phyloP scores from a whole-genome alignment of 139 green algal genomes.

The Dunaliella primolecta region DNA sequence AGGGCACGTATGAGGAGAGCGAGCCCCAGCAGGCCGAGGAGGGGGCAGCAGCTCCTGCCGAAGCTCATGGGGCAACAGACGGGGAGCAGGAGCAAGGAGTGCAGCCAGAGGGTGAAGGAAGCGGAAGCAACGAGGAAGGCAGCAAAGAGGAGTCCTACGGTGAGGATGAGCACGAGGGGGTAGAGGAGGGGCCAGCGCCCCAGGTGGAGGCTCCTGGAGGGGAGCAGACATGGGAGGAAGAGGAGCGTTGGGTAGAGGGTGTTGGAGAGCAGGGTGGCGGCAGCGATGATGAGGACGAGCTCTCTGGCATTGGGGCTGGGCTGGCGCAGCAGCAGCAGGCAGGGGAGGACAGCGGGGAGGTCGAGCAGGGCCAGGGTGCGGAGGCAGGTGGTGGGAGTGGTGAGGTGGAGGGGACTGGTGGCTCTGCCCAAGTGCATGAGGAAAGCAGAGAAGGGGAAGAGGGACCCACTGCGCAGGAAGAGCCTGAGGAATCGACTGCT shows the following conservation, averaged over 20 bases:
- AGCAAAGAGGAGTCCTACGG: background rate
- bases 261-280: background rate
- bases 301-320: background rate
- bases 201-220: background rate
- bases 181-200: too few species aligned
- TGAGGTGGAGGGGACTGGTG: background rate
- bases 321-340: background rate
- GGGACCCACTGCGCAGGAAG: background rate
- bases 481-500: background rate
- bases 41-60: too few species aligned
- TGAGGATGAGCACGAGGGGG: background rate
- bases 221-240: background rate
- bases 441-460: background rate
- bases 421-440: too few species aligned
- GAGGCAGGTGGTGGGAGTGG: background rate
- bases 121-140: too few species aligned
- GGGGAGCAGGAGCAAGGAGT: too few species aligned
- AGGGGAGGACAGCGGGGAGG: background rate
- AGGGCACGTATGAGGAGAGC: background rate
- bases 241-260: background rate
- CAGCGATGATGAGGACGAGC: background rate
- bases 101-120: too few species aligned
- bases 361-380: background rate
- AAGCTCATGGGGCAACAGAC: too few species aligned
- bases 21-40: too few species aligned